Evolutionary conservation across 176 grass and related monocot genomes (phyloP).

Genomic region (Sorghum bicolor): DNA sequence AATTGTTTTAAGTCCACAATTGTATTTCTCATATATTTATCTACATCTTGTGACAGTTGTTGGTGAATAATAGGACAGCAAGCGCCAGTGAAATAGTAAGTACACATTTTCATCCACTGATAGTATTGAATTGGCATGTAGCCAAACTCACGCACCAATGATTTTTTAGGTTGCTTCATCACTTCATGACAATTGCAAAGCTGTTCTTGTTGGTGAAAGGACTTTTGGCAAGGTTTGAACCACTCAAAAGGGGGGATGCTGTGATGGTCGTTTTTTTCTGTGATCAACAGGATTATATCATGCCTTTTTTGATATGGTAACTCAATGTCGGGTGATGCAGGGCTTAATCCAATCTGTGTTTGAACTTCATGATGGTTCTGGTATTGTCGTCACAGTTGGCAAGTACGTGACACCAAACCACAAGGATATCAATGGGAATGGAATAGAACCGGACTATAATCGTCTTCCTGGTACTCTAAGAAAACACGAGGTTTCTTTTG

Average conservation of each 20-base stretch:
- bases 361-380: slow-evolving; percentile 98
- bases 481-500: slow-evolving; percentile 8
- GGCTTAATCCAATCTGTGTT: slow-evolving; percentile 96
- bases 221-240: slow-evolving; percentile 89
- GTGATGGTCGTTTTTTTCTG: neutral
- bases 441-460: slow-evolving; percentile 81
- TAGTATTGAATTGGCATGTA: neutral
- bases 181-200: slow-evolving; percentile 99
- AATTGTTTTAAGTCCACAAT: slow-evolving; percentile 14
- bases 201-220: slow-evolving; percentile 81
- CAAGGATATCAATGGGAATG: slow-evolving; percentile 96
- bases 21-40: slow-evolving; percentile 37
- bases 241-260: neutral
- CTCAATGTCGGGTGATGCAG: slow-evolving; percentile 43
- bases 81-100: slow-evolving; percentile 99
- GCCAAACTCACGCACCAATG: slow-evolving; percentile 4
- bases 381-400: slow-evolving; percentile 88
- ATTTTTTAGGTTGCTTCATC: slow-evolving; percentile 84
- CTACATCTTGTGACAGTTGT: slow-evolving; percentile 47
- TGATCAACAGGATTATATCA: neutral
- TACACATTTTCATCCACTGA: slow-evolving; percentile 17
- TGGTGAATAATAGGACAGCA: slow-evolving; percentile 91
- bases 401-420: slow-evolving; percentile 88
- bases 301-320: slow-evolving; percentile 5
- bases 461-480: slow-evolving; percentile 62